Evolutionary conservation across 2,329 filamentous ascomycete species (phyloP).

Genomic region (Pezicula rhizophila): DNA sequence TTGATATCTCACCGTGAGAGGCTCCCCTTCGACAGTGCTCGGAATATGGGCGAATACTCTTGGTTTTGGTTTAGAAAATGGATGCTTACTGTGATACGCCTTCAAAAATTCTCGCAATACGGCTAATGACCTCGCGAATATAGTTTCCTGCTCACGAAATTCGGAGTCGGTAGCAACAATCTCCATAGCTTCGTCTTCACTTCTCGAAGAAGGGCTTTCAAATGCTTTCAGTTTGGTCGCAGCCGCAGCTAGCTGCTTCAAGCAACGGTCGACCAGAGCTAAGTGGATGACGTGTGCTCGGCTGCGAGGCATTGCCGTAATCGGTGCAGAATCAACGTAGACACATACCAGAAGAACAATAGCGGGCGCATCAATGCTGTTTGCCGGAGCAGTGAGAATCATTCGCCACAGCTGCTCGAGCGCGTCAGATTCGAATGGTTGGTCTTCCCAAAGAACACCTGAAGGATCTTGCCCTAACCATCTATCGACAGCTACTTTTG

Average conservation of each 20-base stretch:
- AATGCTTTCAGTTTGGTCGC: constrained; percentile 50
- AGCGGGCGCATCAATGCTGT: constrained; percentile 60
- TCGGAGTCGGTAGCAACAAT: constrained; percentile 43
- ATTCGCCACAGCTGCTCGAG: constrained; percentile 79
- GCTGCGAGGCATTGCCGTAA: constrained; percentile 42
- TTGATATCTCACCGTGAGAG: constrained; percentile 66
- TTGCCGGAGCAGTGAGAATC: constrained; percentile 61
- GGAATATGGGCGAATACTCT: constrained; percentile 46
- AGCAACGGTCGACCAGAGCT: constrained; percentile 65
- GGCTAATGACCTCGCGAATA: constrained; percentile 63
- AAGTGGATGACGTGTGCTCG: constrained; percentile 57
- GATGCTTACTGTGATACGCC: constrained; percentile 55
- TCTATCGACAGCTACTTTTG: constrained; percentile 44
- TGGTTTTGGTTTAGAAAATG: constrained; percentile 53
- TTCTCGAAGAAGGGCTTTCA: constrained; percentile 35
- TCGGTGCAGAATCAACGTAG: constrained; percentile 57
- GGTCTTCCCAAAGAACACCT: constrained; percentile 44
- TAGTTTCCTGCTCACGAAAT: constrained; percentile 47
- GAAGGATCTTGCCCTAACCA: constrained; percentile 42
- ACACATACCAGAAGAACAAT: constrained; percentile 67
- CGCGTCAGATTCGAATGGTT: constrained; percentile 45
- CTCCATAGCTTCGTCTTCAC: constrained; percentile 47
- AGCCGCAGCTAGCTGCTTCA: constrained; percentile 61
- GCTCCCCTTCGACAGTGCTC: constrained; percentile 53
- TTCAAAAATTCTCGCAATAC: constrained; percentile 63